Percentiles rank a stretch among this genome's conserved stretches.
Evolutionary conservation across 305 asterid species (phyloP).

Genomic region (Fraxinus velutina): DNA sequence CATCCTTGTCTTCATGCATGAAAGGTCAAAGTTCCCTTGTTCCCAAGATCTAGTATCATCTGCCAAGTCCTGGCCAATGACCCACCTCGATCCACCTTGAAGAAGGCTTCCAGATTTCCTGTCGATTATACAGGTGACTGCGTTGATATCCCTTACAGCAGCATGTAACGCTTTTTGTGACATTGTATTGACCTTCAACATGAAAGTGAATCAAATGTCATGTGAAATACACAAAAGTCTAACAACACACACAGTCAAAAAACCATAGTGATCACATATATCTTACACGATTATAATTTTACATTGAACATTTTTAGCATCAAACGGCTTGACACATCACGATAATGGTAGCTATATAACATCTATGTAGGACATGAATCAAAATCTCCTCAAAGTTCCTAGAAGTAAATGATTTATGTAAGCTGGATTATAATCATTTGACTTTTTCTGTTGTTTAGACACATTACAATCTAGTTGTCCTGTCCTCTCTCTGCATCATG

Average conservation of each 20-base stretch:
- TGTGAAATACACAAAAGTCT: not conserved
- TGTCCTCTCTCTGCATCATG: not conserved
- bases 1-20: conserved; percentile 11
- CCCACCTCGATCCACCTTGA: conserved; percentile 14
- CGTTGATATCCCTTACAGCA: conserved; percentile 30
- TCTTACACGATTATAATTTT: not conserved
- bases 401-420: not conserved
- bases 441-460: not conserved
- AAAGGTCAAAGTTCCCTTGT: conserved; percentile 14
- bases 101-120: conserved; percentile 18
- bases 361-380: not conserved
- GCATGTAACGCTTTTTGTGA: conserved; percentile 28
- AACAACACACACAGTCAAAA: not conserved
- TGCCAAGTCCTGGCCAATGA: conserved; percentile 28
- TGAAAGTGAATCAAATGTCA: conserved; percentile 12
- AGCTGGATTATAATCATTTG: not conserved
- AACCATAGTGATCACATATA: not conserved
- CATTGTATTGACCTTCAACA: conserved; percentile 40
- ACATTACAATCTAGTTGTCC: not conserved
- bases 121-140: conserved; percentile 30
- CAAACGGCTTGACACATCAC: not conserved
- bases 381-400: not conserved
- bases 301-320: not conserved
- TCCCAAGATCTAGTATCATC: conserved; percentile 26
- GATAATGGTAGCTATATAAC: not conserved